A percentile compares a stretch with the other conserved stretches of the same genome.
Evolutionary conservation across 139 green algal species (phyloP).

Genomic region (Asterochloris erici): DNA sequence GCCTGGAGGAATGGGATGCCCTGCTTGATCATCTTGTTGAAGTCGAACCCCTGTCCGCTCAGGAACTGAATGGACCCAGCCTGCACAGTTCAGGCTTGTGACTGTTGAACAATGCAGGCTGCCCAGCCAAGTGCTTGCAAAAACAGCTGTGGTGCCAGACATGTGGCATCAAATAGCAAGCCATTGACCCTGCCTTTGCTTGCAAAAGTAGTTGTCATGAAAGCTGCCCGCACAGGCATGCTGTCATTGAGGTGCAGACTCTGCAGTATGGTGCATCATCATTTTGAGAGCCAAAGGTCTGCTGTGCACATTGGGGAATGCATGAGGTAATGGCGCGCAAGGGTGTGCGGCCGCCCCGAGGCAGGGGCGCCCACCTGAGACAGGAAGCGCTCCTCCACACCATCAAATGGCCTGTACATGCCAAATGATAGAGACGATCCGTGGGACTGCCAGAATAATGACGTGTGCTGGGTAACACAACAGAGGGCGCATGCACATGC

Average conservation of each 20-base stretch:
- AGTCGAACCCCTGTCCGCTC: conserved; percentile 68
- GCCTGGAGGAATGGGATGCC: conserved; percentile 60
- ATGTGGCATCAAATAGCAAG: neutral
- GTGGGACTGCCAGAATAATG: too few relatives aligned
- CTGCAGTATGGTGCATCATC: neutral
- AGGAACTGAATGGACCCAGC: conserved; percentile 63
- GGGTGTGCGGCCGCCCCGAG: neutral
- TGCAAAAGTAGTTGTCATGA: neutral
- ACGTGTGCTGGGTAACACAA: too few relatives aligned
- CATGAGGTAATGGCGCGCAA: neutral
- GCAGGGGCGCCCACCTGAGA: conserved; percentile 44
- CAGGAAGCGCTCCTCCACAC: conserved; percentile 53
- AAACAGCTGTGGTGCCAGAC: neutral
- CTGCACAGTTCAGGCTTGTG: conserved; percentile 12
- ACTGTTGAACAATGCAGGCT: neutral
- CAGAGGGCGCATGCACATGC: too few relatives aligned
- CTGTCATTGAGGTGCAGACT: neutral
- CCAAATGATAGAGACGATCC: too few relatives aligned
- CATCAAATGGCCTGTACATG: conserved; percentile 23
- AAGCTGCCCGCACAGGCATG: neutral
- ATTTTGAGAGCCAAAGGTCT: neutral
- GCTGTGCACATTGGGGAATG: neutral
- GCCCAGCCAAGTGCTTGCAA: neutral
- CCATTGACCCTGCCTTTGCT: neutral
- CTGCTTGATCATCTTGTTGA: conserved; percentile 78